phyloP scores from a whole-genome alignment of 2,329 filamentous ascomycete species.

The Lasiodiplodia theobromae region DNA sequence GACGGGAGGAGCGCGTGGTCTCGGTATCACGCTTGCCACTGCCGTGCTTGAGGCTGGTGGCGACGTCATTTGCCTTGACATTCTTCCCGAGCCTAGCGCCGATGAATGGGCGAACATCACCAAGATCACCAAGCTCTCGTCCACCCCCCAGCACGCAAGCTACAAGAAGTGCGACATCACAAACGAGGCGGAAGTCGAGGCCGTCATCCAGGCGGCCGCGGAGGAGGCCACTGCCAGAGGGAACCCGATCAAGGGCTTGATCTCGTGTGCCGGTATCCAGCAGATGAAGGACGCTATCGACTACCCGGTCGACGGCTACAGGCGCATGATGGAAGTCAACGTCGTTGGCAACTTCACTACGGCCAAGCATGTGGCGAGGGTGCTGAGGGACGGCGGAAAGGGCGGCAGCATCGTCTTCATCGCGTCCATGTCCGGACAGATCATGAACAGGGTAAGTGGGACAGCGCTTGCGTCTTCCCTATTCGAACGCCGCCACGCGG shows the following conservation, averaged over 20 bases:
- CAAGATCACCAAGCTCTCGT: slow-evolving; percentile 15
- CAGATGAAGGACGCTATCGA: slow-evolving; percentile 42
- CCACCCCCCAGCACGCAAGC: slow-evolving; percentile 9
- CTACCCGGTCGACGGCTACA: slow-evolving; percentile 43
- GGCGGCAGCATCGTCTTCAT: slow-evolving; percentile 46
- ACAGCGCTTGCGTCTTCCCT: background rate
- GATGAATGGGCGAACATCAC: slow-evolving; percentile 16
- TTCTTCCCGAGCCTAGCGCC: slow-evolving; percentile 11
- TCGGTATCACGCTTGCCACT: slow-evolving; percentile 37
- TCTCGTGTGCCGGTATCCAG: slow-evolving; percentile 41
- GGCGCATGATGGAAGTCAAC: slow-evolving; percentile 48
- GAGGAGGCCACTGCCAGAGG: slow-evolving; percentile 27
- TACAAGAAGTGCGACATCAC: slow-evolving; percentile 38
- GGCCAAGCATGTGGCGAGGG: slow-evolving; percentile 31
- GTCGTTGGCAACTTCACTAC: slow-evolving; percentile 47
- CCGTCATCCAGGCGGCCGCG: slow-evolving; percentile 33
- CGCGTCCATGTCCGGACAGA: slow-evolving; percentile 44
- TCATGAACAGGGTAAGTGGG: slow-evolving; percentile 22
- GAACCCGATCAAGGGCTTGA: slow-evolving; percentile 38
- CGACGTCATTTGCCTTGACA: slow-evolving; percentile 32
- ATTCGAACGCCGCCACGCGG: background rate
- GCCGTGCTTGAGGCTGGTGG: slow-evolving; percentile 40
- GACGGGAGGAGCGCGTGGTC: slow-evolving; percentile 40
- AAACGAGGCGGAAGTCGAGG: slow-evolving; percentile 33
- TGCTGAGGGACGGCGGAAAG: slow-evolving; percentile 22